Evolutionary conservation across 2,329 filamentous ascomycete genomes (phyloP).

Genomic region (Aspergillus amoenus): DNA sequence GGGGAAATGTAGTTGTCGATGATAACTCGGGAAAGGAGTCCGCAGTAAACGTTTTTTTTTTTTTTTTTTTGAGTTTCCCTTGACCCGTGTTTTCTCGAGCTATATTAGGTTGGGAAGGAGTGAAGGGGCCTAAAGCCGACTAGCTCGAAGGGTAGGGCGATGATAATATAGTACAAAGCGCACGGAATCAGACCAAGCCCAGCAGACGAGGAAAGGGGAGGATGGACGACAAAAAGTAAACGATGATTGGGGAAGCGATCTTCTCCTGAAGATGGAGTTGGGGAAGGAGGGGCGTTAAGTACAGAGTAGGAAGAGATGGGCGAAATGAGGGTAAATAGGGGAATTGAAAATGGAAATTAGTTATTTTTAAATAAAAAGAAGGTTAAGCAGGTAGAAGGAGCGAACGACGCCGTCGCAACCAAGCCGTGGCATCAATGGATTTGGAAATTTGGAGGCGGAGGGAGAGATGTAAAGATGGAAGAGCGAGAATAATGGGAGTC

Average conservation of each 20-base stretch:
- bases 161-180: neutral
- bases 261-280: slow-evolving; percentile 7
- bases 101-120: slow-evolving; percentile 8
- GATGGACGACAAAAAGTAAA: neutral
- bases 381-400: slow-evolving; percentile 24
- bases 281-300: slow-evolving; percentile 10
- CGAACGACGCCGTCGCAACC: slow-evolving; percentile 21
- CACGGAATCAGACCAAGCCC: slow-evolving; percentile 6
- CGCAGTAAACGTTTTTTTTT: slow-evolving; percentile 2
- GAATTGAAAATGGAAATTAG: slow-evolving; percentile 4
- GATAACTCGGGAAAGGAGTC: slow-evolving; percentile 6
- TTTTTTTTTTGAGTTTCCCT: slow-evolving; percentile 1
- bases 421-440: slow-evolving; percentile 14
- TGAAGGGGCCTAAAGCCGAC: slow-evolving; percentile 6
- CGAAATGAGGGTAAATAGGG: slow-evolving; percentile 9
- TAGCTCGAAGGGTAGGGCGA: slow-evolving; percentile 9
- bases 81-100: slow-evolving; percentile 4
- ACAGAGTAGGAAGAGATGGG: neutral
- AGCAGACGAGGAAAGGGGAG: slow-evolving; percentile 1
- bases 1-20: neutral
- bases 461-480: neutral
- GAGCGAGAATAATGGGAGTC: neutral
- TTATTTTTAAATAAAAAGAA: slow-evolving; percentile 25
- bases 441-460: neutral
- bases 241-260: slow-evolving; percentile 8